These are phyloP conservation scores for Alnus rubra DNA, from an alignment of 306 rosid species.

Conservation along the genomic window DNA sequence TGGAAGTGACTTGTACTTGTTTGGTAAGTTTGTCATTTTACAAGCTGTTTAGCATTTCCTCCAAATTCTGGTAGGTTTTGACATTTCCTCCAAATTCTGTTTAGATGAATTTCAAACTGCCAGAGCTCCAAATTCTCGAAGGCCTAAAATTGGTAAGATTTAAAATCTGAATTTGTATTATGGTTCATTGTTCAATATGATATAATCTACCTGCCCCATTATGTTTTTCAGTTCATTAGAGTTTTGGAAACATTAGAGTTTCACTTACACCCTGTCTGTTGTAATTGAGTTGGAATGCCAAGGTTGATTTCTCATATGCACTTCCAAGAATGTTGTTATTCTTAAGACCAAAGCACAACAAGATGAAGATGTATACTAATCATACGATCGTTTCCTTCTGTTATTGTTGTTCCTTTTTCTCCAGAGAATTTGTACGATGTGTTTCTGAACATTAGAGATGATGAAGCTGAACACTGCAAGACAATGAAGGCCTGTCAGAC, in stretches of 20 bases:
- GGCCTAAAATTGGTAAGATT: slow-evolving; percentile 82
- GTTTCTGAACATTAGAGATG: slow-evolving; percentile 87
- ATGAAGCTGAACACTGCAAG: slow-evolving; percentile 97
- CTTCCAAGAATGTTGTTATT: neutral
- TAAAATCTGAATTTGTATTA: slow-evolving; percentile 7
- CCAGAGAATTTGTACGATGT: slow-evolving; percentile 84
- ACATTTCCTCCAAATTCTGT: slow-evolving; percentile 11
- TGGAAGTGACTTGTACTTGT: slow-evolving; percentile 80
- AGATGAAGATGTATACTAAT: neutral
- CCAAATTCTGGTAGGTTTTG: neutral
- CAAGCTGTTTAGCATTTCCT: neutral
- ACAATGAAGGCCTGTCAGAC: slow-evolving; percentile 98
- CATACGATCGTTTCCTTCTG: neutral
- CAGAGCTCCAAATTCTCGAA: slow-evolving; percentile 80
- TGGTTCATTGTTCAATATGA: slow-evolving; percentile 12
- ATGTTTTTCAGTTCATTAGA: neutral
- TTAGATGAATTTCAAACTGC: slow-evolving; percentile 98
- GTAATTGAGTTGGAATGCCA: slow-evolving; percentile 15
- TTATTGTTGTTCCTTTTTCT: slow-evolving; percentile 8
- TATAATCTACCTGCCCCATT: neutral
- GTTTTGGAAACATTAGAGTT: slow-evolving; percentile 5
- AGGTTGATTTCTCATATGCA: neutral
- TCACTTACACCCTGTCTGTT: neutral
- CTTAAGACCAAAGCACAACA: neutral
- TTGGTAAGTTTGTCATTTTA: slow-evolving; percentile 60